phyloP scores from a whole-genome alignment of 331 rosid species.

The Phaseolus coccineus region DNA sequence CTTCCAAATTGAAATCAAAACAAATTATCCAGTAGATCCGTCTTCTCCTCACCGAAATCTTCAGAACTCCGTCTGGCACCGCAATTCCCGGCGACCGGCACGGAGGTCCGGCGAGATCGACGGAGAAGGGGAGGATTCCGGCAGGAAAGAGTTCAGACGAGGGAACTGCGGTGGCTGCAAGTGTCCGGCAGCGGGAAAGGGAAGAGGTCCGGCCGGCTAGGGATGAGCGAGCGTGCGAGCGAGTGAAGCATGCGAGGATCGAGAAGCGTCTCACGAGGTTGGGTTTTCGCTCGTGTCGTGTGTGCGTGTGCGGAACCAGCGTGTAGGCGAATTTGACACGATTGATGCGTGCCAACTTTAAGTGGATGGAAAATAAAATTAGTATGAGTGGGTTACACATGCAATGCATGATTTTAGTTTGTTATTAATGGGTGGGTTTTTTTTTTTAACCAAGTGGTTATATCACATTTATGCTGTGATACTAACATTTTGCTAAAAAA shows the following conservation, averaged over 20 bases:
- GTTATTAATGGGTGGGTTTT: too few species aligned
- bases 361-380: slow-evolving; percentile 1
- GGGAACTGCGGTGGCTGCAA: slow-evolving; percentile 1
- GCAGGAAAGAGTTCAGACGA: neutral
- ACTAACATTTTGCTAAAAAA: neutral
- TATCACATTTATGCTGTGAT: neutral
- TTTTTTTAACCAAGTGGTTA: neutral
- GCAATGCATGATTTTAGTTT: neutral
- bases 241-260: slow-evolving; percentile 59
- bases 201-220: slow-evolving; percentile 53
- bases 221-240: slow-evolving; percentile 59
- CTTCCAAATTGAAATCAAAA: slow-evolving; percentile 32
- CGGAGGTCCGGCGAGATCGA: slow-evolving; percentile 31
- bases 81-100: slow-evolving; percentile 57
- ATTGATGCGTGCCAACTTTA: slow-evolving; percentile 56
- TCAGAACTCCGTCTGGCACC: slow-evolving; percentile 24
- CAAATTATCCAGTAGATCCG: slow-evolving; percentile 41
- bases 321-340: slow-evolving; percentile 70
- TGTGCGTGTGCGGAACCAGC: slow-evolving; percentile 53
- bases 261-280: slow-evolving; percentile 44
- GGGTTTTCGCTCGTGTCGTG: slow-evolving; percentile 80
- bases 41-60: slow-evolving; percentile 27
- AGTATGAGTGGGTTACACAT: neutral
- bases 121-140: slow-evolving; percentile 10
- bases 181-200: slow-evolving; percentile 41